Evolutionary conservation across 2,329 filamentous ascomycete species (phyloP).

Genomic region (Pseudogymnoascus sp.): DNA sequence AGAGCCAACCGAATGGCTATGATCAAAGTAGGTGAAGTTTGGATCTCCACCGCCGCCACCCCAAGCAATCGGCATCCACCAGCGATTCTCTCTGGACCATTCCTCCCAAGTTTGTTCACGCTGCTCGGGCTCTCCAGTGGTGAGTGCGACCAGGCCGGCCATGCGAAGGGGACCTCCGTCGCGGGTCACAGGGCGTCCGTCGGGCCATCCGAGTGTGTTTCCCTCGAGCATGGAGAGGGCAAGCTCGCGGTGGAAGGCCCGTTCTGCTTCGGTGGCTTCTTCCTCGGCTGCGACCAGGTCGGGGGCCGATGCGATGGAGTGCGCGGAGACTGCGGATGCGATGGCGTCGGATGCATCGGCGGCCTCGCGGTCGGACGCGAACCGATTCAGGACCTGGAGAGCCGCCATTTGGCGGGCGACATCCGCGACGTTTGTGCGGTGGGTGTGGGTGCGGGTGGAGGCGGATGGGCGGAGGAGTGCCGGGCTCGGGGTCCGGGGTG

Average conservation of each 20-base stretch:
- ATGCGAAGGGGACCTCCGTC: neutral
- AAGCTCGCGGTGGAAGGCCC: neutral
- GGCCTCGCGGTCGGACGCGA: neutral
- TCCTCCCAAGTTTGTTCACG: neutral
- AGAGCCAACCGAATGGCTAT: neutral
- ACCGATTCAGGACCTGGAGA: neutral
- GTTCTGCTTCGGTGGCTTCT: neutral
- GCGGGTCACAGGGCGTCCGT: neutral
- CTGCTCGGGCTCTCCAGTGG: neutral
- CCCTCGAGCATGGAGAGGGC: neutral
- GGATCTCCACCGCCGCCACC: neutral
- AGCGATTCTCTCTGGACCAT: neutral
- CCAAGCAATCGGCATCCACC: neutral
- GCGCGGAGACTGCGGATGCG: neutral
- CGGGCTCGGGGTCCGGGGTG: neutral
- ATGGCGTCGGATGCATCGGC: neutral
- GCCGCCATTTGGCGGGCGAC: neutral
- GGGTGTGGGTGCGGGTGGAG: neutral
- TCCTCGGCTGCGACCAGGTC: neutral
- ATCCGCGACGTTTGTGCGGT: neutral
- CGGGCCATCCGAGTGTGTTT: no score
- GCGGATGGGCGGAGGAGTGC: neutral
- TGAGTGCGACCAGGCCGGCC: neutral
- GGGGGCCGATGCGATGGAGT: neutral
- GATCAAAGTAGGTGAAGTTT: neutral